A percentile compares a stretch with the other conserved stretches of the same genome.
phyloP scores from a whole-genome alignment of 176 grass and related monocot species.

The Carex littledalei region DNA sequence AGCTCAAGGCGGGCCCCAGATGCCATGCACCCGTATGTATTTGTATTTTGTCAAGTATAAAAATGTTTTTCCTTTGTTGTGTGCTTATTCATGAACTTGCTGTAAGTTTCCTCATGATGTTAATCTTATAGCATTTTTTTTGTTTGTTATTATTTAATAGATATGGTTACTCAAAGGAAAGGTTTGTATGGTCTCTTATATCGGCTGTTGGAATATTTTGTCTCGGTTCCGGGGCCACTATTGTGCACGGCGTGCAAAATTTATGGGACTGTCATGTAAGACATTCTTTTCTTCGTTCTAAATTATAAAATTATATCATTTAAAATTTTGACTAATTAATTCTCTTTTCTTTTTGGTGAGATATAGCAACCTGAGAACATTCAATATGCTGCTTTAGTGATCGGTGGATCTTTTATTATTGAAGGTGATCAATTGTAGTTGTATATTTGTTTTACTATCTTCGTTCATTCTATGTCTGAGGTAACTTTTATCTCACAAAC shows the following conservation, averaged over 20 bases:
- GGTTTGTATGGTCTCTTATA: constrained; percentile 99
- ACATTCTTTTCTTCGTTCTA: constrained; percentile 9
- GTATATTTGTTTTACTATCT: constrained; percentile 7
- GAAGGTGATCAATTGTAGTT: constrained; percentile 52
- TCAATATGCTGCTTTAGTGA: constrained; percentile 89
- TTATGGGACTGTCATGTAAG: constrained; percentile 90
- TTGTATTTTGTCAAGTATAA: background rate
- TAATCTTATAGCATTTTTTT: constrained; percentile 11
- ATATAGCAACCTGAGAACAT: constrained; percentile 84
- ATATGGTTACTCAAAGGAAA: constrained; percentile 99
- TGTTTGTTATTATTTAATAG: constrained; percentile 40
- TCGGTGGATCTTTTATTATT: constrained; percentile 88
- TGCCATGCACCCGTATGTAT: constrained; percentile 90
- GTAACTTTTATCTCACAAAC: background rate
- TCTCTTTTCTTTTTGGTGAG: constrained; percentile 21
- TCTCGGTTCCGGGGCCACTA: constrained; percentile 85
- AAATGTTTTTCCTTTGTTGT: constrained; percentile 2
- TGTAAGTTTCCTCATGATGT: background rate
- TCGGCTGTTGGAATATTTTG: constrained; percentile 99
- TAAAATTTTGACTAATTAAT: constrained; percentile 18
- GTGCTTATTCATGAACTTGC: background rate
- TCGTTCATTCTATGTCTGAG: background rate
- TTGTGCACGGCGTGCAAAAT: constrained; percentile 96
- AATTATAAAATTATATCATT: background rate
- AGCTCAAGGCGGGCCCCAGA: constrained; percentile 94